Conservation (phyloP, 768 basidiomycete genomes). For the Lentinula raphanica region DNA sequence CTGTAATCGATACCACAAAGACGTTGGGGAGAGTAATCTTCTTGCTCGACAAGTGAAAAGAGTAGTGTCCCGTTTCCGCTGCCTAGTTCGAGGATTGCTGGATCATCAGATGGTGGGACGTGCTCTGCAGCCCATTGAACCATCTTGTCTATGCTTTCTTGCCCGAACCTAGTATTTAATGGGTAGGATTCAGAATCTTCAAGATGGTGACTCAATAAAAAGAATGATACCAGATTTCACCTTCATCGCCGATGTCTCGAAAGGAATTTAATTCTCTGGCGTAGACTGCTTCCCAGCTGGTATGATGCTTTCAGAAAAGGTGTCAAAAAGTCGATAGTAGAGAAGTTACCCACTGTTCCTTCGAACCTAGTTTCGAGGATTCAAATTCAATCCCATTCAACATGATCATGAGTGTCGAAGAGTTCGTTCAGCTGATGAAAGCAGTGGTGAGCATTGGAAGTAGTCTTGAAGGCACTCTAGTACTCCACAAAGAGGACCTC, state of each 20-base stretch:
- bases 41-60: slow-evolving; percentile 58
- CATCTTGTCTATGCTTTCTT: slow-evolving; percentile 74
- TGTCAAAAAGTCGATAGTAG: not conserved
- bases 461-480: no score
- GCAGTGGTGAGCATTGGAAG: no score
- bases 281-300: slow-evolving; percentile 78
- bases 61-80: slow-evolving; percentile 76
- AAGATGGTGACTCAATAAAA: no score
- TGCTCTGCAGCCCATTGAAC: slow-evolving; percentile 62
- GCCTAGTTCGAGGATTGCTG: slow-evolving; percentile 71
- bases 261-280: slow-evolving; percentile 67
- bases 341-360: slow-evolving; percentile 55
- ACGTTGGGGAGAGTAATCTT: slow-evolving; percentile 48
- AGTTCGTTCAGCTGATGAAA: not conserved
- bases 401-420: no score
- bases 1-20: slow-evolving; percentile 78
- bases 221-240: slow-evolving; percentile 68
- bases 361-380: slow-evolving; percentile 75
- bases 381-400: slow-evolving; percentile 37
- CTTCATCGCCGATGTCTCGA: slow-evolving; percentile 74
- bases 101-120: slow-evolving; percentile 40
- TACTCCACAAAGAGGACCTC: no score
- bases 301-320: not conserved
- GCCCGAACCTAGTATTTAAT: slow-evolving; percentile 62
- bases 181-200: not conserved